Percentiles rank a stretch among this genome's conserved stretches.
These are phyloP conservation scores for Sanghuangporus baumii DNA, from an alignment of 1,284 basidiomycete species.

Conservation along the genomic window DNA sequence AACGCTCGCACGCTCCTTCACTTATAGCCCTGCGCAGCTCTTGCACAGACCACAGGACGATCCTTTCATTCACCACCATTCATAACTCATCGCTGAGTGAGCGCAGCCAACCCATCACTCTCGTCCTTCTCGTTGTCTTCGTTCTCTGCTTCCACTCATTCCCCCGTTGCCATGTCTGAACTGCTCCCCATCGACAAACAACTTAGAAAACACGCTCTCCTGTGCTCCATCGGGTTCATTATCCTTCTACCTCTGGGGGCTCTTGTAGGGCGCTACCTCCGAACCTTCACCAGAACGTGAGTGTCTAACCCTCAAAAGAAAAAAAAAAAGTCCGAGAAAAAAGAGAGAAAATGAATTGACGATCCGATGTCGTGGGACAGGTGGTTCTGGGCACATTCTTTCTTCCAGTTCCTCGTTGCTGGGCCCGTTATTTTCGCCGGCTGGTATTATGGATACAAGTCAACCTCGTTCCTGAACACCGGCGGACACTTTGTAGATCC, in stretches of 20 bases:
- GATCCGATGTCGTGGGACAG: constrained; percentile 23
- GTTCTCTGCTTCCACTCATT: neutral
- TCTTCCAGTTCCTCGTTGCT: constrained; percentile 40
- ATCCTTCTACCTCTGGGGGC: constrained; percentile 54
- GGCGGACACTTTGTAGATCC: constrained; percentile 32
- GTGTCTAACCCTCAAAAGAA: constrained; percentile 13
- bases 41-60: neutral
- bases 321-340: neutral
- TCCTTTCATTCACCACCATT: neutral
- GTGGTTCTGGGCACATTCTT: constrained; percentile 52
- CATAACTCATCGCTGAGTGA: neutral
- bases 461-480: constrained; percentile 27
- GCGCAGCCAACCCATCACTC: neutral
- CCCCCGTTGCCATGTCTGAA: constrained; percentile 2
- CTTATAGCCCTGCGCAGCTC: neutral
- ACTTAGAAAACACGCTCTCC: constrained; percentile 43
- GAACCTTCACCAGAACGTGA: constrained; percentile 43
- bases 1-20: neutral
- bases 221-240: constrained; percentile 50
- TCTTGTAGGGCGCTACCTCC: constrained; percentile 49
- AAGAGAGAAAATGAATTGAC: neutral
- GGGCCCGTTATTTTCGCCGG: constrained; percentile 47
- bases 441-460: constrained; percentile 36
- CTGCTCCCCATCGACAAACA: constrained; percentile 19
- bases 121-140: neutral